Evolutionary conservation across 805 yeast genomes (phyloP), one percentile per base, ranked within the genome.

Genomic region (Wickerhamiella spandovensis): DNA sequence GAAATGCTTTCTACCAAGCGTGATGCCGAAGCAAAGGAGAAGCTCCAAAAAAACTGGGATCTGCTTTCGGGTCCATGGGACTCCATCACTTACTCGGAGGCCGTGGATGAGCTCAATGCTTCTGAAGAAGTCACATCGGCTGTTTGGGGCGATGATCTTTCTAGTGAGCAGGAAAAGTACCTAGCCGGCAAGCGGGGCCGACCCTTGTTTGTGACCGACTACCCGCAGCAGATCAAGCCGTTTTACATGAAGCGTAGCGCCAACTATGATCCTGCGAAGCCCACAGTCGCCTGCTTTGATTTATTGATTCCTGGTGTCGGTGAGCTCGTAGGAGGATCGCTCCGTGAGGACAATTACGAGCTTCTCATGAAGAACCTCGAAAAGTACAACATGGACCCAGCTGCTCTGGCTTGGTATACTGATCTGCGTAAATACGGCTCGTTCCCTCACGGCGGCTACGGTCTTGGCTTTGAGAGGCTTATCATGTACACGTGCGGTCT

Each of bases 371-470:
- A 54, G 0, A 82, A 77, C 52, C 78, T 90, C 64, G 51, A 63
- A 7, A 51, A 61, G 2, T 66, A 83, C 49, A 69, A 68, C 1
- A 84, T 88, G 89, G 74, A 76, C 48, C 45, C 61, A 0, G 60
- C 63, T 2, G 75, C 77, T 18, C 64, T 92, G 64, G 72, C 76
- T 28, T 92, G 99, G 99, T 92, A 89, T 61, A 57, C 82, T 24
- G 75, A 81, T 1, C 70, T 84, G 8, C 72, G 98, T 53, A 70
- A 70, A 53, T 80, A 83, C 57, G 97, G 97, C 0, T 70, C 84
- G 2, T 81, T 81, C 21, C 95, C 97, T 0, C 97, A 90, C 63
- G 98, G 98, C 46, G 99, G 99, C 0, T 92, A 83, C 66, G 99
- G 99, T 0, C 70, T 92, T 72, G 99, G 99, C 0, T 78, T 89